phyloP scores from a whole-genome alignment of 1,284 basidiomycete species.

The Schizophyllum commune region DNA sequence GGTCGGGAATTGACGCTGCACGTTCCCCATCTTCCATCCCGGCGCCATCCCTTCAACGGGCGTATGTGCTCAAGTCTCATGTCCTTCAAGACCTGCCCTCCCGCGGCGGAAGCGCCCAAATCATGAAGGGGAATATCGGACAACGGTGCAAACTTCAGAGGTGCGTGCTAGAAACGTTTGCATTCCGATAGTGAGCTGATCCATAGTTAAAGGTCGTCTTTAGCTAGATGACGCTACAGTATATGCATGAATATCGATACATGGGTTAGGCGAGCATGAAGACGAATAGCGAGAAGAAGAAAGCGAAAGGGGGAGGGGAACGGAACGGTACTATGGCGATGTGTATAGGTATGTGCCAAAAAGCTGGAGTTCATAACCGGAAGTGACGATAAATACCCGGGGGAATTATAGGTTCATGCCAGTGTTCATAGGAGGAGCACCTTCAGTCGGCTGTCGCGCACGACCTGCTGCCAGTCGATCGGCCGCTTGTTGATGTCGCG shows the following conservation, averaged over 20 bases:
- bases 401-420: not conserved
- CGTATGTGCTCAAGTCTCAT: no score
- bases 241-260: not conserved
- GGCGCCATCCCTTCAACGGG: no score
- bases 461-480: slow-evolving; percentile 57
- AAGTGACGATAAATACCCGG: not conserved
- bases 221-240: not conserved
- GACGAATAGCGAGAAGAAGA: not conserved
- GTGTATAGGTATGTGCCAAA: not conserved
- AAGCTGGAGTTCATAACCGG: not conserved
- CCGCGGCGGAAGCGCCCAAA: no score
- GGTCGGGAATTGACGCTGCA: not conserved
- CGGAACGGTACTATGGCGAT: not conserved
- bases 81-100: no score
- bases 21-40: not conserved
- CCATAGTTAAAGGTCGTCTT: not conserved
- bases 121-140: no score
- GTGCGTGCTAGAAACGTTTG: not conserved
- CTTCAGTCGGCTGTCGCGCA: slow-evolving; percentile 44
- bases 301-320: no score
- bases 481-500: slow-evolving; percentile 44
- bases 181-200: not conserved
- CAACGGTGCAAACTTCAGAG: not conserved
- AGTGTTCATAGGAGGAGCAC: slow-evolving; percentile 42
- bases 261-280: not conserved